Evolutionary conservation across 345 rosid species (phyloP), one percentile per base, ranked within the genome.

Genomic region (Capsella bursapastoris): DNA sequence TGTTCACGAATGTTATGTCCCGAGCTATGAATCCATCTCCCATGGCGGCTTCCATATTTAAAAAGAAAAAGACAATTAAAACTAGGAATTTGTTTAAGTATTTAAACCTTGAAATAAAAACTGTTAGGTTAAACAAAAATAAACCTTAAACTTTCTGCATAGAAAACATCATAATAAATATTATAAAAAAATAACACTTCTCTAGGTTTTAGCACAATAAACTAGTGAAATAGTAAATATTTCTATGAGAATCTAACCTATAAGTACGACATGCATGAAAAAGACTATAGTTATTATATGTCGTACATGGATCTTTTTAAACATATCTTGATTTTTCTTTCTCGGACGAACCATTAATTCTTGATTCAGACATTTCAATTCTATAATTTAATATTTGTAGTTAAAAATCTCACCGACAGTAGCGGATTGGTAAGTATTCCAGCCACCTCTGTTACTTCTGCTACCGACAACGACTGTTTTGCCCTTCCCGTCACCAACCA

Each of bases 401-500:
- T 13, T 44, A 22, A 37, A 61, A 52, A 15, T 8, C 89, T 80
- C 51, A 86, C 87, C 84, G 65, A 86, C 87, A 28, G 89, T 86
- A 35, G 89, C 86, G 9, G 82, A 44, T 56, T 76, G 52, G 78
- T 50, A 83, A 31, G 91, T 85, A 31, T 76, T 76, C 48, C 40
- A 87, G 2, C 88, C 88, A 4, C 64, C 87, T 5, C 53, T 75
- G 49, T 63, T 64, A 55, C 76, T 87, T 74, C 76, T 76, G 57
- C 74, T 81, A 18, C 82, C 83, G 0, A 76, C 71, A 72, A 87
- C 77, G 37, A 87, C 79, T 25, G 84, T 82, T 66, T 84, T 82
- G 32, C 83, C 88, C 78, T 83, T 87, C 6, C 88, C 91, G 9
- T 87, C 91, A 14, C 90, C 90, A 22, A 82, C 73, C 22, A 87